Base-by-base conservation (phyloP, 78 protist species). In the Isochrysis galbana region DNA sequence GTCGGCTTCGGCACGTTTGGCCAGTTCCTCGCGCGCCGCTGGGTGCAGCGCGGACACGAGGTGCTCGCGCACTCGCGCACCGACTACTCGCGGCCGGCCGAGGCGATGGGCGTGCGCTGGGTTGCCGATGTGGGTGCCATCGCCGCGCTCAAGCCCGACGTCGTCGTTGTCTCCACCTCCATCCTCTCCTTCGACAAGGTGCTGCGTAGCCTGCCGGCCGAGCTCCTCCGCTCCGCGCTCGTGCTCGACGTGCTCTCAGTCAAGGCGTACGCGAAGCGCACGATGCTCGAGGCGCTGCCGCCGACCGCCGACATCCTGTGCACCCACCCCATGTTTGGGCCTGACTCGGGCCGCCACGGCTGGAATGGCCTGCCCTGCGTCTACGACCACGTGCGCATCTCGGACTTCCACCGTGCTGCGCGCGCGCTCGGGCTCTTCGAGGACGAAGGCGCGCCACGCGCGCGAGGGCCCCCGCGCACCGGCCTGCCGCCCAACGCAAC, bases 251-350 rank as follows among this genome's bases (percentile, higher is more conserved):
- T 90, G 26, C 86, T 90, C 51, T 46, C 77, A 4, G 92, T 90
- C 69, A 90, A 90, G 45, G 19, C 14, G 45, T 29, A 54, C 41
- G 87, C 86, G n/a, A 72, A 72, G 70, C 82, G 36, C 48, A 32
- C 41, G 55, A 41, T 80, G 55, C 88, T 80, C 26, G 5, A 1
- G 22, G 41, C 4, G 55, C 88, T 80, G 46, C 90, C 90, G 23
- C 32, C 69, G 19, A 1, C 17, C n/a, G 2, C 38, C 41, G 92
- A 90, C 86, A 11, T 90, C 38, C 84, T 90, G 41, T 90, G 92
- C 86, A 26, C 44, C 19, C 92, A 90, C 92, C 92, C 92, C 23
- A 90, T 90, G 92, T 90, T 90, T 45, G 92, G 92, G 14, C 92
- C 92, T 3, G 86, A 90, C 34, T 45, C 72, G 0, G 86, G 92